Conservation (phyloP, 768 basidiomycete genomes). For the Lyophyllum decastes region DNA sequence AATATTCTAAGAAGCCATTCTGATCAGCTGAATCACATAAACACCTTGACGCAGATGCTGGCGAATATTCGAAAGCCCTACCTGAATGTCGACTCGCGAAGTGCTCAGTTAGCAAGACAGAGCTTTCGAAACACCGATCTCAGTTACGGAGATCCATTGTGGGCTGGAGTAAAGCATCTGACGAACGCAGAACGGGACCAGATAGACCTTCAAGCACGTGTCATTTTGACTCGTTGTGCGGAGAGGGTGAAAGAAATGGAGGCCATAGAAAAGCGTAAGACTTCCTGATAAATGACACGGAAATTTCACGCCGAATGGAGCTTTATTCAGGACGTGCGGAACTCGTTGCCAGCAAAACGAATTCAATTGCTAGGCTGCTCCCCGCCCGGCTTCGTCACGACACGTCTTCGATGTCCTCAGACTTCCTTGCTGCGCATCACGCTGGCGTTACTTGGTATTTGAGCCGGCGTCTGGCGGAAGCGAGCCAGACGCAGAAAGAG, state of each 20-base stretch:
- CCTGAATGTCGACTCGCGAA: conserved; percentile 71
- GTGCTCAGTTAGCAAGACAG: conserved; percentile 53
- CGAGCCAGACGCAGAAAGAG: conserved; percentile 77
- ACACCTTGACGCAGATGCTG: conserved; percentile 71
- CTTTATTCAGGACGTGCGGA: conserved; percentile 59
- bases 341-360: conserved; percentile 62
- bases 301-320: conserved; percentile 3
- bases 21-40: conserved; percentile 70
- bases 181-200: conserved; percentile 93
- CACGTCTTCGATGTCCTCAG: conserved; percentile 51
- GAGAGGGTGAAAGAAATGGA: conserved; percentile 90
- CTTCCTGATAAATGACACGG: conserved; percentile 17
- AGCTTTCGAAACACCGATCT: conserved; percentile 58
- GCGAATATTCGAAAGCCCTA: conserved; percentile 81
- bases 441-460: conserved; percentile 93
- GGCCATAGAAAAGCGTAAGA: conserved; percentile 79
- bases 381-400: conserved; percentile 70
- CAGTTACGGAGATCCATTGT: conserved; percentile 43
- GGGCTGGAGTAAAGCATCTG: conserved; percentile 69
- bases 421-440: conserved; percentile 89
- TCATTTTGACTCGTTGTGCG: conserved; percentile 83
- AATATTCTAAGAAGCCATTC: not conserved
- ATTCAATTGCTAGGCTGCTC: conserved; percentile 68
- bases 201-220: conserved; percentile 89
- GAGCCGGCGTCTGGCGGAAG: conserved; percentile 74